Conservation (phyloP, 2,329 filamentous ascomycete species). For the Arthroderma sp. region DNA sequence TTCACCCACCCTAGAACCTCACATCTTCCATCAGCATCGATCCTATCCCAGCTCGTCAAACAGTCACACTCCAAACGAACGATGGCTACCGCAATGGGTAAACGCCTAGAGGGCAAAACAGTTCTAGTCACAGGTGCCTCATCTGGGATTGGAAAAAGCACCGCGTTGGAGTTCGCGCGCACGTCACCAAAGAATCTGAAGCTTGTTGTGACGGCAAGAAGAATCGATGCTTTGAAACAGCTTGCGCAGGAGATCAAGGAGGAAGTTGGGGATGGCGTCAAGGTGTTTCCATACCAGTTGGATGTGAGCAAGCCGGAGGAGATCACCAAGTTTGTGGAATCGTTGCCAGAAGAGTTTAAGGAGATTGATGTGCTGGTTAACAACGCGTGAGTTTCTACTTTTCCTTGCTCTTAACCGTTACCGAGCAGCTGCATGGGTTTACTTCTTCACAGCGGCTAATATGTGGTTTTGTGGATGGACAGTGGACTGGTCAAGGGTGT, state of each 20-base stretch:
- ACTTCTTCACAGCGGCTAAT: background rate
- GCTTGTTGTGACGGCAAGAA: slow-evolving; percentile 77
- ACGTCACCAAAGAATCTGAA: slow-evolving; percentile 67
- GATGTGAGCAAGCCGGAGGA: slow-evolving; percentile 74
- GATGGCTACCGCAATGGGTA: slow-evolving; percentile 57
- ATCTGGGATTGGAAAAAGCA: slow-evolving; percentile 66
- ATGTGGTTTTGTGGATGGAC: slow-evolving; percentile 1
- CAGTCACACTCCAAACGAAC: slow-evolving; percentile 25
- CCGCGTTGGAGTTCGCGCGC: slow-evolving; percentile 82
- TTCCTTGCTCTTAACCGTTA: background rate
- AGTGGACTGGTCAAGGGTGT: slow-evolving; percentile 84
- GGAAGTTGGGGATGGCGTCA: slow-evolving; percentile 65
- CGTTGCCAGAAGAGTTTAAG: slow-evolving; percentile 66
- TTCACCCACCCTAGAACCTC: background rate
- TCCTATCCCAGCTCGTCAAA: slow-evolving; percentile 6
- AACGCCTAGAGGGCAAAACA: slow-evolving; percentile 87
- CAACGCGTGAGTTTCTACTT: slow-evolving; percentile 58
- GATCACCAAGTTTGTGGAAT: slow-evolving; percentile 56
- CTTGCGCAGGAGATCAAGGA: slow-evolving; percentile 62
- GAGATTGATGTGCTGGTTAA: slow-evolving; percentile 85
- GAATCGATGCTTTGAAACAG: slow-evolving; percentile 63
- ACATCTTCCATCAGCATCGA: background rate
- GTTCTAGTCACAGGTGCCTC: slow-evolving; percentile 84
- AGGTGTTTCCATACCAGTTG: slow-evolving; percentile 69
- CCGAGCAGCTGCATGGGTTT: background rate